Conservation (phyloP, 164 flowering plant genomes). For the Taxillus chinensis region DNA sequence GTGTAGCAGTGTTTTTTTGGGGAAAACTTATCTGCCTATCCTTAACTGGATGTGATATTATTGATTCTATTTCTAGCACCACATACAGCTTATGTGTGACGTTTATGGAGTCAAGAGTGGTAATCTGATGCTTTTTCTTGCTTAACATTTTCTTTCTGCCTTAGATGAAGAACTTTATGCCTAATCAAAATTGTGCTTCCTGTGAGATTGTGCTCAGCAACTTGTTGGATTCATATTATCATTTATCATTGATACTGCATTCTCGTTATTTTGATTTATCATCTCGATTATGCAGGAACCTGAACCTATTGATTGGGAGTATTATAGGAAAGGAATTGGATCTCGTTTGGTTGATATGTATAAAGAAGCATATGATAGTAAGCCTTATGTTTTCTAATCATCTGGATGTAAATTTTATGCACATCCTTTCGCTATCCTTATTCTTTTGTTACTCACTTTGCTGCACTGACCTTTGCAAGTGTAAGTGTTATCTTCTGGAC, state of each 20-base stretch:
- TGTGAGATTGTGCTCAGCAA: background rate
- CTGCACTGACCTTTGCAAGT: too few species aligned
- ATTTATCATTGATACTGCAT: background rate
- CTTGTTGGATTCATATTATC: background rate
- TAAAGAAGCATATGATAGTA: conserved; percentile 90
- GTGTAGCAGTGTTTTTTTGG: too few species aligned
- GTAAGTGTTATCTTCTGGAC: too few species aligned
- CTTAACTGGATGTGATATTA: too few species aligned
- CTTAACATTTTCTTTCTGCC: too few species aligned
- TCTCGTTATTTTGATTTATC: background rate
- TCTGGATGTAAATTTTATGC: background rate
- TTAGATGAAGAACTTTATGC: too few species aligned
- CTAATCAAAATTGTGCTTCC: background rate
- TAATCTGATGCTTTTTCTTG: too few species aligned
- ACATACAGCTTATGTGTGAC: too few species aligned
- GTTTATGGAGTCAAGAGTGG: too few species aligned
- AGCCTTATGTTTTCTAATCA: conserved; percentile 10
- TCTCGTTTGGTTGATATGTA: conserved; percentile 88
- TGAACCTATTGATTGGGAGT: conserved; percentile 96
- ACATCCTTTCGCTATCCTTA: background rate
- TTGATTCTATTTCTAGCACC: too few species aligned
- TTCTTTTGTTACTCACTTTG: too few species aligned
- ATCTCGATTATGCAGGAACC: conserved; percentile 59
- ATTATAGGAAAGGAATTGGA: conserved; percentile 89
- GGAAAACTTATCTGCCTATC: too few species aligned